A percentile compares a stretch with the other conserved stretches of the same genome.
These are phyloP conservation scores for Suillus subalutaceus DNA, from an alignment of 768 basidiomycete species.

Conservation along the genomic window DNA sequence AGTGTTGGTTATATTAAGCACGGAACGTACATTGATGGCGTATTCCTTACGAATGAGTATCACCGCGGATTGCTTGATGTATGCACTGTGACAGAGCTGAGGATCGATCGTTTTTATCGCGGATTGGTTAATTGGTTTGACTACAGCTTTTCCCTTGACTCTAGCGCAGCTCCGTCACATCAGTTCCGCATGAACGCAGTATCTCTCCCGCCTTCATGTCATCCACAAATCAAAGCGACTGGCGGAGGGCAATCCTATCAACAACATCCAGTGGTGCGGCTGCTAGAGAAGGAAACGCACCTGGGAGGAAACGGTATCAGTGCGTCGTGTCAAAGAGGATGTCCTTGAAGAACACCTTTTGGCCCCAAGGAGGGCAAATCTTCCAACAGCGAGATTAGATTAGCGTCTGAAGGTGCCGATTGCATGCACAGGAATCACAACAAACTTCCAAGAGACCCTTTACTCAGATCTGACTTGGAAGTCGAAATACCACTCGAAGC, in stretches of 20 bases:
- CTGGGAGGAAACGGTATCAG: not conserved
- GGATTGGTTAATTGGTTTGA: not conserved
- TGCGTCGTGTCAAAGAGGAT: not conserved
- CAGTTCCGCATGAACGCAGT: not conserved
- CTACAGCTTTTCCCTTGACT: not conserved
- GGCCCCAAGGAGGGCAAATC: not conserved
- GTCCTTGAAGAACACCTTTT: not conserved
- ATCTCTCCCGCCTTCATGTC: not conserved
- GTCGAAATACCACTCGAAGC: not conserved
- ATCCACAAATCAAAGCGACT: not conserved
- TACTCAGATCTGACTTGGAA: not conserved
- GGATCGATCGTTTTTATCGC: not conserved
- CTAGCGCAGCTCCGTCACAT: not conserved
- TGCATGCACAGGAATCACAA: not conserved
- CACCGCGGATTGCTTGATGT: not conserved
- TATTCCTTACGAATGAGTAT: not conserved
- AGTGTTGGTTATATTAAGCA: not conserved
- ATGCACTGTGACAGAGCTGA: not conserved
- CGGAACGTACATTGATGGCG: not conserved
- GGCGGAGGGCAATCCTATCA: not conserved
- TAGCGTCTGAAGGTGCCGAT: not conserved
- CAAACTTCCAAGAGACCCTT: not conserved
- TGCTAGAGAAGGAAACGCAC: not conserved
- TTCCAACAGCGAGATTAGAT: not conserved
- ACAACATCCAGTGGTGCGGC: not conserved